Evolutionary conservation across 805 yeast genomes (phyloP), one percentile per base, ranked within the genome.

Genomic region (Priceomyces castillae): DNA sequence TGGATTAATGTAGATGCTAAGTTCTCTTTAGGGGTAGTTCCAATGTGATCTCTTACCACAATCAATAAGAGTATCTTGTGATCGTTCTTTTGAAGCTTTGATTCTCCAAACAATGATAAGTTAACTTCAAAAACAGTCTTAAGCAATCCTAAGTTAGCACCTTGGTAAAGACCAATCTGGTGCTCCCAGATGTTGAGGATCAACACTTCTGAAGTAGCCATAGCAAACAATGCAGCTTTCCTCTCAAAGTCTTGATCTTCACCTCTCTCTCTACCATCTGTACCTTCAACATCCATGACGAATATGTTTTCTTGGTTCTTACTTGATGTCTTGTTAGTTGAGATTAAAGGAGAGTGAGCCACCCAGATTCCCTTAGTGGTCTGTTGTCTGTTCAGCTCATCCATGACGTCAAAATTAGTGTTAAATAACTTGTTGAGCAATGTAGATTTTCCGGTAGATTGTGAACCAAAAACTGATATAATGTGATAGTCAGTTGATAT

Each of bases 211-310:
- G 94, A 82, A 0, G 97, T 90, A 9, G 97, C 80, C 48, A 94
- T 71, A 0, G 99, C 98, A 71, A 94, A 94, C 34, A 94, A 69
- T 0, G 98, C 98, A 1, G 97, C 90, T 54, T 94, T 94, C 45
- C 99, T 78, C 65, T 94, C 99, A 63, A 94, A 94, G 65, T 94
- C 99, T 65, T 94, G 97, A 64, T 94, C 98, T 56, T 94, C 99
- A 19, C 98, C 98, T 43, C 97, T 78, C 66, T 94, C 99, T 47
- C 97, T 78, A 39, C 99, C 98, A 67, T 94, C 99, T 0, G 97
- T 90, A 39, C 99, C 99, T 67, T 94, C 99, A n/a, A 94, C 98
- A 60, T 94, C 99, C 77, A 94, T 77, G 2, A 94, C 95, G 48
- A 88, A 76, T 9, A 89, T 71, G 49, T 80, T 73, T 20, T 62